Conservation (phyloP, 345 rosid genomes). For the Brassica incana region DNA sequence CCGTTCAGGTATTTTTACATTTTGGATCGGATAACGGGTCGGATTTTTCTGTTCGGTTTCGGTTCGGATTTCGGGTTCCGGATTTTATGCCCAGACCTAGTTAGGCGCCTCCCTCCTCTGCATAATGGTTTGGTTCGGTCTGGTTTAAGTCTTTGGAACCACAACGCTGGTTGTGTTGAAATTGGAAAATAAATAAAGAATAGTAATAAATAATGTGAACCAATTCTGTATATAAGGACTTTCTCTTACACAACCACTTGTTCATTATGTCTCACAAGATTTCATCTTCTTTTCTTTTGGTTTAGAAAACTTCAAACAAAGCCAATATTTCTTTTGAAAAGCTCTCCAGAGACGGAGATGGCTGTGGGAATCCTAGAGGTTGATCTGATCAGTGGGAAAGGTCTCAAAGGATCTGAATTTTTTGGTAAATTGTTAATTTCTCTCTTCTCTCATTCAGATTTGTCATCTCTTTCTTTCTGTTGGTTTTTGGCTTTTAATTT, state of each 20-base stretch:
- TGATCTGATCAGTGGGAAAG: constrained; percentile 60
- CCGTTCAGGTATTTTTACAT: no score
- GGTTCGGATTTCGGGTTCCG: no score
- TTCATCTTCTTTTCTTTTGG: neutral
- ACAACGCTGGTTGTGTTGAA: constrained; percentile 23
- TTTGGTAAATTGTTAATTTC: constrained; percentile 40
- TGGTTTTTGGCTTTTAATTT: neutral
- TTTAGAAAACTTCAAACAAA: neutral
- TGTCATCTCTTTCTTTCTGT: neutral
- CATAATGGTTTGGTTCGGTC: neutral
- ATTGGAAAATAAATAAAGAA: neutral
- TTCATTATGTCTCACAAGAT: neutral
- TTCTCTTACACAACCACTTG: neutral
- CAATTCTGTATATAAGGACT: constrained; percentile 22
- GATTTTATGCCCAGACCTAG: no score
- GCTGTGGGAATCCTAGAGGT: constrained; percentile 80
- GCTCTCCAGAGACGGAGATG: constrained; percentile 33
- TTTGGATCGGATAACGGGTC: no score
- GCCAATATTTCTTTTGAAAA: neutral
- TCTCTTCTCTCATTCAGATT: constrained; percentile 6
- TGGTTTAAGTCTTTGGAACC: constrained; percentile 3
- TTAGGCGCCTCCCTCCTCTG: neutral
- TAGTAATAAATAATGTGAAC: neutral
- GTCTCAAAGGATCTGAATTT: constrained; percentile 62
- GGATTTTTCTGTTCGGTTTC: no score